Conservation (phyloP, 78 protist genomes). For the Dictyostelium firmibasis region DNA sequence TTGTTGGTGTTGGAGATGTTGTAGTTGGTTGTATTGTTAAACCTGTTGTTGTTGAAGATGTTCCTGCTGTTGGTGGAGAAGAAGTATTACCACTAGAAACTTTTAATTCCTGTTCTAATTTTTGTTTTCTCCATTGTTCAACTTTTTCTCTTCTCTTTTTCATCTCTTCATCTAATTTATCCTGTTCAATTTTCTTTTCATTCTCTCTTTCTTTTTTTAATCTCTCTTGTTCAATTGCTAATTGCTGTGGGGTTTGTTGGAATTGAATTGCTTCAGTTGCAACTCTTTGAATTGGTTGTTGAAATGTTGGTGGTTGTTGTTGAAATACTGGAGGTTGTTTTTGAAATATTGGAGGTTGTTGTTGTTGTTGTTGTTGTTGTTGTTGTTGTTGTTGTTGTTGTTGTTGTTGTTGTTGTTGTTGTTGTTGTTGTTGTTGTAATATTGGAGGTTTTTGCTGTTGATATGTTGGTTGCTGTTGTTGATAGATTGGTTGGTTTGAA, state of each 20-base stretch:
- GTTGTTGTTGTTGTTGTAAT: not conserved
- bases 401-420: not conserved
- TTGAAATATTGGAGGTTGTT: not conserved
- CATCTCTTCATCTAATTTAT: slow-evolving; percentile 56
- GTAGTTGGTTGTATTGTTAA: not conserved
- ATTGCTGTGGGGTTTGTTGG: slow-evolving; percentile 4
- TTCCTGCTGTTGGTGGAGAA: not conserved
- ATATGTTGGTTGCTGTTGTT: not conserved
- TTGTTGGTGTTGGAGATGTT: not conserved
- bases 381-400: not conserved
- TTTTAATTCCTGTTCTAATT: slow-evolving; percentile 23
- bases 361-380: not conserved
- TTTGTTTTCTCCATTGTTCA: slow-evolving; percentile 78
- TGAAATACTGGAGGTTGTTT: not conserved
- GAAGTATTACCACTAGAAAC: not conserved
- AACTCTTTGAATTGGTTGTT: not conserved
- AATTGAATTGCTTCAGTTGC: not conserved
- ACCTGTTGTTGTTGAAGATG: not conserved
- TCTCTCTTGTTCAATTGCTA: slow-evolving; percentile 28
- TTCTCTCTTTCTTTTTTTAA: slow-evolving; percentile 48
- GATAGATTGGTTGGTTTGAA: not conserved
- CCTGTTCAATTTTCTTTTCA: slow-evolving; percentile 30
- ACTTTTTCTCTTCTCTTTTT: slow-evolving; percentile 76
- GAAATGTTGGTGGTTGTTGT: not conserved
- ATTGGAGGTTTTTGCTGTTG: not conserved